Evolutionary conservation across 2,329 filamentous ascomycete species (phyloP), one percentile per base, ranked within the genome.

Genomic region (Pseudogymnoascus sp.): DNA sequence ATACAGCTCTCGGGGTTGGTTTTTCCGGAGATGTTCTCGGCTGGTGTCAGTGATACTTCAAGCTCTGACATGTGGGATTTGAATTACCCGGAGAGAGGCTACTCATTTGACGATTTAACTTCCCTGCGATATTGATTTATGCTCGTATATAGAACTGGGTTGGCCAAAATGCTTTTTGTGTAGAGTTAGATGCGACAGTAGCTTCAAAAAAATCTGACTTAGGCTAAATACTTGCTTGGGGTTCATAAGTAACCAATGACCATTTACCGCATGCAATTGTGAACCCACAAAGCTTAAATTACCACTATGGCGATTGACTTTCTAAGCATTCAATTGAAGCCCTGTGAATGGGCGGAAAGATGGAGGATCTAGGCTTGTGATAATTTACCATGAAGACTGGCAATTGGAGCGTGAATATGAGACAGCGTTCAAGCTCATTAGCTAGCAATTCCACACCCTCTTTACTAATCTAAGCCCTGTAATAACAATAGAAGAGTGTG

Each of bases 51-150:
- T n/a, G 25, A 57, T 13, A 16, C 51, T 57, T 57, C 51, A n/a
- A 57, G 51, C 51, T 57, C 51, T 5, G 51, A 57, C 51, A 57
- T 57, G 51, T 57, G 51, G 51, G 51, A 34, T 34, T 57, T 57
- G 51, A 57, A 57, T 57, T 57, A 13, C 28, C 25, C 51, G n/a
- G 51, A 57, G 11, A 57, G 28, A 34, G 51, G 51, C 10, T 57
- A 34, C 21, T 57, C 51, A 57, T 57, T 57, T 57, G 51, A 57
- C 28, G 51, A 57, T 19, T 14, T 34, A 57, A 13, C n/a, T 57
- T 34, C 25, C 25, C 25, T 57, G n/a, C 51, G 28, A 34, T 57
- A 57, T 34, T 57, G 51, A 57, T 34, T 57, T 34, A 34, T 34
- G 51, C 10, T 34, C 23, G 25, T 31, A 31, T 8, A 54, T 54